Evolutionary conservation across 768 basidiomycete genomes (phyloP), one percentile per base, ranked within the genome.

Genomic region (Multifurca ochricompacta): DNA sequence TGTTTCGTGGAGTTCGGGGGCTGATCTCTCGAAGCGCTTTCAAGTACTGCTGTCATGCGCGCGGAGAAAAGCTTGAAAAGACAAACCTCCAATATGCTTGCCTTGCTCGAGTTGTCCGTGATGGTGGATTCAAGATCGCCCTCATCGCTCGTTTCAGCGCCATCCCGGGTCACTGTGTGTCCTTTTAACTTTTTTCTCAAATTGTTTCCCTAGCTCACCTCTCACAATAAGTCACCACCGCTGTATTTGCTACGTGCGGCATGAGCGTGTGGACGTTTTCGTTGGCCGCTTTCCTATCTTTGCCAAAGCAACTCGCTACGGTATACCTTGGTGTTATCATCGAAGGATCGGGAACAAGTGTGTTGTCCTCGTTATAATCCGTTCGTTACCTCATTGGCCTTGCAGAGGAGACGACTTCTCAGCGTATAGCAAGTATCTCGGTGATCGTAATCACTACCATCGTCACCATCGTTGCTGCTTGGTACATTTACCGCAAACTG

Each of bases 261-360:
- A 91, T 95, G 85, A 73, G 74, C 54, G 83, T 93, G 59, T 71
- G 82, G 62, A 74, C 82, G 27, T 96, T 94, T 68, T 73, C 79
- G 47, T 56, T 89, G 6, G 91, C 93, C 21, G 86, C 91, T 4
- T 69, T 92, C 61, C 71, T 93, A 16, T 89, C 90, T 18, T 69
- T 91, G 65, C 92, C 92, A 6, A 94, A 94, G 65, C 92, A 96
- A 67, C 85, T 96, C 62, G 78, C 91, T 60, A 89, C 87, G 7
- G 93, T 96, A 11, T 96, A 96, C 64, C 77, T 94, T 14, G 92
- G 92, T 32, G 90, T 89, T 28, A 73, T 87, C 27, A 67, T 90
- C n/a, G 79, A 85, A 59, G 41, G 25, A 3, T 2, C 53, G 2
- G 52, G 40, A 37, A 30, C 28, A 21, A 2, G 44, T 57, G 53